Evolutionary conservation across 148 eudicot species (phyloP).

Genomic region (Chenopodium album): DNA sequence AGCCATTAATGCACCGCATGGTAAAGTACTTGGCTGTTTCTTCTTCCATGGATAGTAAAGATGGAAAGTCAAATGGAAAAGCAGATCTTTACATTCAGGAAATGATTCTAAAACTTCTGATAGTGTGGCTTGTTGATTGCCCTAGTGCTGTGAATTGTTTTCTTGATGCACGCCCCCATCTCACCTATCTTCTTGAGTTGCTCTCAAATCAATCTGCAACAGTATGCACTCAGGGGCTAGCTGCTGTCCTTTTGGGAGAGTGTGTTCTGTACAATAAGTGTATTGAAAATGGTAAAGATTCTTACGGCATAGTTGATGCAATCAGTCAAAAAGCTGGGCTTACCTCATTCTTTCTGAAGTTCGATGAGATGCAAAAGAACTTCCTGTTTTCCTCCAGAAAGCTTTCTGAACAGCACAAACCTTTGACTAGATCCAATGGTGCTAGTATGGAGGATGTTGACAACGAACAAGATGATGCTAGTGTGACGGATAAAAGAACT

Average conservation of each 20-base stretch:
- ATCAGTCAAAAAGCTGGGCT: conserved; percentile 88
- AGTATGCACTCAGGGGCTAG: conserved; percentile 65
- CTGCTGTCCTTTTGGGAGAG: conserved; percentile 81
- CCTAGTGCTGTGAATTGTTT: conserved; percentile 80
- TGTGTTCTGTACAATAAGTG: conserved; percentile 70
- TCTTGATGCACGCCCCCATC: conserved; percentile 88
- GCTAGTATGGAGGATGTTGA: conserved; percentile 82
- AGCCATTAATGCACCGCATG: conserved; percentile 93
- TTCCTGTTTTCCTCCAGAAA: conserved; percentile 56
- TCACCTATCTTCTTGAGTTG: conserved; percentile 76
- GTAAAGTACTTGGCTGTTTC: conserved; percentile 92
- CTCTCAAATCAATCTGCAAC: conserved; percentile 60
- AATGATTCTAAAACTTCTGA: conserved; percentile 72
- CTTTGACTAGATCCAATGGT: conserved; percentile 73
- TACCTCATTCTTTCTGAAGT: conserved; percentile 69
- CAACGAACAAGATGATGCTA: conserved; percentile 52
- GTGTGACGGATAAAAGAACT: conserved; percentile 31
- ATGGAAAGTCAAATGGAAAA: conserved; percentile 53
- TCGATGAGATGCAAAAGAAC: conserved; percentile 85
- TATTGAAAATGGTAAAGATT: conserved; percentile 59
- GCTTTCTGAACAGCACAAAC: conserved; percentile 49
- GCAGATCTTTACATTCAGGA: conserved; percentile 53
- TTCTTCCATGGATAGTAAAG: conserved; percentile 71
- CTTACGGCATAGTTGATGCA: conserved; percentile 70
- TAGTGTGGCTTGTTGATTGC: conserved; percentile 77